A percentile compares a stretch with the other conserved stretches of the same genome.
These are phyloP conservation scores for Lasiosphaeris hirsuta DNA, from an alignment of 495 filamentous ascomycete genomes.

Conservation along the genomic window DNA sequence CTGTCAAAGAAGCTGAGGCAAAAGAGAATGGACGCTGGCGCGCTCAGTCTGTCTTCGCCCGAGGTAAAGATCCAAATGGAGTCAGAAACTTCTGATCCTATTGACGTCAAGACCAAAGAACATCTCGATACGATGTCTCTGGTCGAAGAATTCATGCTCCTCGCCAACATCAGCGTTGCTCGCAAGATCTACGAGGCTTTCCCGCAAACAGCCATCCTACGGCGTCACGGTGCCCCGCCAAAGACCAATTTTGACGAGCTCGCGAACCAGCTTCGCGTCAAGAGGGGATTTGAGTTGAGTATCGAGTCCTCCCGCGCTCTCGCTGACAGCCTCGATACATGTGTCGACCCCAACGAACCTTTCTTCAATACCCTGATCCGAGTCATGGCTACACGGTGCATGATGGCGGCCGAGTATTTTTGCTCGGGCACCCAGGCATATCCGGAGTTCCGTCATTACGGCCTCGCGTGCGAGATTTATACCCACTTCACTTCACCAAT, in stretches of 20 bases:
- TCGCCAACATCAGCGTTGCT: conserved; percentile 93
- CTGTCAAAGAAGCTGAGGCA: conserved; percentile 93
- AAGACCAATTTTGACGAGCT: conserved; percentile 96
- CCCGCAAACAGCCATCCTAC: conserved; percentile 90
- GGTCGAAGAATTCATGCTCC: conserved; percentile 98
- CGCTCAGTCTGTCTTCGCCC: conserved; percentile 88
- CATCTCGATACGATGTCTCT: conserved; percentile 95
- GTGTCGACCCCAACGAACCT: conserved; percentile 75
- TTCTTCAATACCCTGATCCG: conserved; percentile 98
- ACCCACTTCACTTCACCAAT: conserved; percentile 98
- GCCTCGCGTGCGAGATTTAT: conserved; percentile 92
- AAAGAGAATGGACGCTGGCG: conserved; percentile 93
- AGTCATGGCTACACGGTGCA: conserved; percentile 96
- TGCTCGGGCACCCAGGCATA: conserved; percentile 87
- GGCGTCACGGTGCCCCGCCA: conserved; percentile 86
- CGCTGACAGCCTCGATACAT: conserved; percentile 83
- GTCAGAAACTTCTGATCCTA: conserved; percentile 90
- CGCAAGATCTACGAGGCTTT: conserved; percentile 82
- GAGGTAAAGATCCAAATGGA: conserved; percentile 94
- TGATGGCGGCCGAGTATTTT: conserved; percentile 99
- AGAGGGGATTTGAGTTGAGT: conserved; percentile 70
- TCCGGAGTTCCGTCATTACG: conserved; percentile 94
- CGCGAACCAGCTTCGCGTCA: conserved; percentile 79
- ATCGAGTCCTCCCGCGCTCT: conserved; percentile 85
- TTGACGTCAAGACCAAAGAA: conserved; percentile 93